These are phyloP conservation scores for Peronospora farinosa DNA, from an alignment of 352 stramenopile species.

Conservation along the genomic window DNA sequence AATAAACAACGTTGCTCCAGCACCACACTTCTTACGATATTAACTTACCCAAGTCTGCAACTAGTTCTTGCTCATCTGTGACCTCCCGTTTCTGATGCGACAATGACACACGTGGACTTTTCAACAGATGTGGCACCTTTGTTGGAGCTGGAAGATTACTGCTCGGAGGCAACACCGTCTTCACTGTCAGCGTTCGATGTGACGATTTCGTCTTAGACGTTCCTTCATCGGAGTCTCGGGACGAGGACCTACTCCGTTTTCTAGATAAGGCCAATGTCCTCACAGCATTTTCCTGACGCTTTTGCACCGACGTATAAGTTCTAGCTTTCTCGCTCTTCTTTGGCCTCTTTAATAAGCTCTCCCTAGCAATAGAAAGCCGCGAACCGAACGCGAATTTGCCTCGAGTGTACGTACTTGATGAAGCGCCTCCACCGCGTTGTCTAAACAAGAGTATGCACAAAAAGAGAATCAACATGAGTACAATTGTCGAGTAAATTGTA, in stretches of 20 bases:
- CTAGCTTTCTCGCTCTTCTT: constrained; percentile 3
- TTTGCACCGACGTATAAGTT: not conserved
- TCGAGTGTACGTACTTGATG: constrained; percentile 2
- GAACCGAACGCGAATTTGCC: constrained; percentile 31
- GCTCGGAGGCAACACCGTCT: constrained; percentile 7
- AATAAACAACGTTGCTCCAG: not conserved
- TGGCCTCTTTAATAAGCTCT: constrained; percentile 7
- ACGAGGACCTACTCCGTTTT: constrained; percentile 18
- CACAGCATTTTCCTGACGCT: constrained; percentile 3
- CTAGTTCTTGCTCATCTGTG: constrained; percentile 4
- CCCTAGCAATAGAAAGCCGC: constrained; percentile 12
- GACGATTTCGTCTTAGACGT: constrained; percentile 8
- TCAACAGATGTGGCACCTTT: constrained; percentile 14
- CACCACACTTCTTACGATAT: not conserved
- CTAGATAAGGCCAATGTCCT: not conserved
- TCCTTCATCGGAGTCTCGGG: constrained; percentile 13
- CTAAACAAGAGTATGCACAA: constrained; percentile 1
- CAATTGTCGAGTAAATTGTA: not conserved
- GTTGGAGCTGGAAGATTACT: constrained; percentile 24
- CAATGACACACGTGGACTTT: not conserved
- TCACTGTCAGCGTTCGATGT: constrained; percentile 1
- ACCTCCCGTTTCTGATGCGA: constrained; percentile 9
- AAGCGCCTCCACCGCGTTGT: constrained; percentile 13
- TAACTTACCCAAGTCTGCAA: constrained; percentile 15
- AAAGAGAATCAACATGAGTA: not conserved